Conservation (phyloP, 179 eudicot species). For the Actinidia chinensis region DNA sequence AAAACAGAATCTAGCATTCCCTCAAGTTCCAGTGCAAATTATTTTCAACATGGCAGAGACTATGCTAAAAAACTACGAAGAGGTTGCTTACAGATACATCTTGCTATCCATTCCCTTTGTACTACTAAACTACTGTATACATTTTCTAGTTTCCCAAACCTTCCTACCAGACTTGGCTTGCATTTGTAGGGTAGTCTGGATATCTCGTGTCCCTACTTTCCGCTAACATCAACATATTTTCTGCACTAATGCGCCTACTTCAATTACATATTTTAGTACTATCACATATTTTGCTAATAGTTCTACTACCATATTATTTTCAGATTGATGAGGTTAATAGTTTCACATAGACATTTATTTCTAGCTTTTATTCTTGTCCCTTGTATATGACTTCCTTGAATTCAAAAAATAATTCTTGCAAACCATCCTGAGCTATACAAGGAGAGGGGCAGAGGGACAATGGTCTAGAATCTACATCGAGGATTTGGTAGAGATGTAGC, state of each 20-base stretch:
- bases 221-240: background rate
- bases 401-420: conserved; percentile 32
- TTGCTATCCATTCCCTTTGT: conserved; percentile 3
- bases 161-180: background rate
- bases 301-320: background rate
- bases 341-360: background rate
- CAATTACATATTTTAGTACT: background rate
- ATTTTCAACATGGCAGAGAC: conserved; percentile 89
- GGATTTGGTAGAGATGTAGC: conserved; percentile 50
- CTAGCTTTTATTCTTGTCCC: background rate
- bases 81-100: conserved; percentile 42
- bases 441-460: conserved; percentile 47
- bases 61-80: conserved; percentile 91
- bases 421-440: conserved; percentile 90
- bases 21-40: conserved; percentile 84
- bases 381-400: background rate
- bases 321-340: background rate
- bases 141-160: background rate
- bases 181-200: background rate
- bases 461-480: conserved; percentile 44
- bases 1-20: conserved; percentile 72
- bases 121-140: background rate
- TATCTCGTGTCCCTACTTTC: background rate
- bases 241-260: background rate
- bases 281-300: background rate